These are phyloP conservation scores for Pestalotiopsis sp. DNA, from an alignment of 2,329 filamentous ascomycete genomes.

Conservation along the genomic window DNA sequence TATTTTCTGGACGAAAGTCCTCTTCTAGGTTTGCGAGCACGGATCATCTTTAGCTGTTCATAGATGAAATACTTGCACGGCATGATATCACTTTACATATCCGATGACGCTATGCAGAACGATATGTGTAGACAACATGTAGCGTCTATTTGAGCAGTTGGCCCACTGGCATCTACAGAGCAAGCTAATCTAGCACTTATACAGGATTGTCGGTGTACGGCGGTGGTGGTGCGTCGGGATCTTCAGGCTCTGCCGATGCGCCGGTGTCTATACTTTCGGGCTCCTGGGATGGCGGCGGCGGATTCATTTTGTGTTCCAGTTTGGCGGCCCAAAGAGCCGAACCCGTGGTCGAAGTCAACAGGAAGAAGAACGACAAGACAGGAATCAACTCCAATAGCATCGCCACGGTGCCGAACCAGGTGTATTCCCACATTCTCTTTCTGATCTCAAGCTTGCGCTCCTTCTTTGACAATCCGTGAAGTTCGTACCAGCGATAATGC, in stretches of 20 bases:
- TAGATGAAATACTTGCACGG: too few relatives aligned
- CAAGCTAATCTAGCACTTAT: slow-evolving; percentile 14
- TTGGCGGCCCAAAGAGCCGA: slow-evolving; percentile 84
- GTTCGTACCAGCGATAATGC: slow-evolving; percentile 87
- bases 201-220: slow-evolving; percentile 41
- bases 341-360: slow-evolving; percentile 83
- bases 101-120: not conserved
- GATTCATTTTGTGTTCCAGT: slow-evolving; percentile 63
- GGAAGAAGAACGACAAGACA: slow-evolving; percentile 89
- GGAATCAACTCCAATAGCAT: slow-evolving; percentile 87
- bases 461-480: slow-evolving; percentile 74
- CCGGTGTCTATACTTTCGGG: slow-evolving; percentile 10
- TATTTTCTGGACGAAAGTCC: too few relatives aligned
- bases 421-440: slow-evolving; percentile 76
- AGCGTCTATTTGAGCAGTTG: not conserved
- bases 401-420: slow-evolving; percentile 89
- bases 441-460: slow-evolving; percentile 73
- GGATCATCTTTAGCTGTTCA: too few relatives aligned
- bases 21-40: too few relatives aligned
- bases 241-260: slow-evolving; percentile 23
- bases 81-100: too few relatives aligned
- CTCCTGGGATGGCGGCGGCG: slow-evolving; percentile 16
- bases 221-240: slow-evolving; percentile 35
- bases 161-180: not conserved
- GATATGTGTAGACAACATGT: not conserved